Evolutionary conservation across 2,329 filamentous ascomycete genomes (phyloP), one percentile per base, ranked within the genome.

Genomic region (Phoma herbarum): DNA sequence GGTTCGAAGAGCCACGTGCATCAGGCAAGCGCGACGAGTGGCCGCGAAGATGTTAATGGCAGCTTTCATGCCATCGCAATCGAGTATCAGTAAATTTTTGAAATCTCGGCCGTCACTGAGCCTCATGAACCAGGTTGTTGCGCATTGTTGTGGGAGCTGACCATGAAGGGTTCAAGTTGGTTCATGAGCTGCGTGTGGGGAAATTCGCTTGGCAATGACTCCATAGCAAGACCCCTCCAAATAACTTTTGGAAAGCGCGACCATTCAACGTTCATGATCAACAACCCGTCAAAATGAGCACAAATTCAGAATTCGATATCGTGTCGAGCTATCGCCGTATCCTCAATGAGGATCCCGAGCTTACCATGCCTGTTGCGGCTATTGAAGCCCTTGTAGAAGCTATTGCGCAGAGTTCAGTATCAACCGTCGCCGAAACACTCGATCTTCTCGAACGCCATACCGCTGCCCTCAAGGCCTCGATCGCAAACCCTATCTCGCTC

Each of bases 361-460:
- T 98, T 52, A 97, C 94, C 33, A 97, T 97, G 87, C 93, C 95
- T 63, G 91, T 99, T 54, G 95, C 95, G 20, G 93, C 93, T 59
- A 97, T 97, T 74, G 92, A 96, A 80, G 89, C 93, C 26, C 85
- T 99, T 59, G 95, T 98, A 67, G 87, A 90, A 73, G 89, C 95
- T 60, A 90, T 98, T 59, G 89, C 90, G 72, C 85, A 90, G 64
- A 90, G 89, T 44, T 88, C 89, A 62, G 89, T 92, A 7, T 90
- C 89, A 22, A 99, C 95, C 57, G 92, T 97, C 70, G 94, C 90
- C 80, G 95, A 99, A 82, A 97, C 94, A 33, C 90, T 98, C 75
- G 90, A 94, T 68, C 87, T 93, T 44, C 86, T 98, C 63, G 88
- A 89, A 72, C 86, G 85, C 45, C 89, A 95, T 74, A 94, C 92